Conservation (phyloP, 306 rosid species). For the Pachyrhizus erosus region DNA sequence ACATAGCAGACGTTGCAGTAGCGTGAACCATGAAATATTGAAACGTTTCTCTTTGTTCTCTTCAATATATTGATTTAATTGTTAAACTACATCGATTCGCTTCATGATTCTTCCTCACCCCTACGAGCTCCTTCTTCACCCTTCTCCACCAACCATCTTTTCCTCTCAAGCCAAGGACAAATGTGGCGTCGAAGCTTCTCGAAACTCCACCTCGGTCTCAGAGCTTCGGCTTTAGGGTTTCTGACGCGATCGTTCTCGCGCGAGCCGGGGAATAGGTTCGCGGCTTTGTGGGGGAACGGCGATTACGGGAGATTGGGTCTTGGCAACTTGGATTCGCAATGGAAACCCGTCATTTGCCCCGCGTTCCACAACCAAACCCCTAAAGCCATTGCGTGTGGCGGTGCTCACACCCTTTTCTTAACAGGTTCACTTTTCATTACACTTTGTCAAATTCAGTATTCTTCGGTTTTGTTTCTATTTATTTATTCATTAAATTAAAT, state of each 20-base stretch:
- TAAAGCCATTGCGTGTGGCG: slow-evolving; percentile 83
- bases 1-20: slow-evolving; percentile 42
- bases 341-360: slow-evolving; percentile 72
- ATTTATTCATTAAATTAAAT: not conserved
- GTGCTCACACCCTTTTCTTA: slow-evolving; percentile 94
- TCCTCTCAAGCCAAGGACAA: not conserved
- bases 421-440: slow-evolving; percentile 57
- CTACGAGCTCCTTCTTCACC: not conserved
- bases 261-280: slow-evolving; percentile 61
- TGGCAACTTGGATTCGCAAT: slow-evolving; percentile 77
- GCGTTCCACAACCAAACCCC: slow-evolving; percentile 55
- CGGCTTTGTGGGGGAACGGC: slow-evolving; percentile 90
- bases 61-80: not conserved
- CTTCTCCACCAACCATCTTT: not conserved
- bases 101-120: slow-evolving; percentile 21
- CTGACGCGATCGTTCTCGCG: slow-evolving; percentile 49
- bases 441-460: not conserved
- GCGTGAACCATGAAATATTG: slow-evolving; percentile 24
- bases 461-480: not conserved
- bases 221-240: slow-evolving; percentile 33
- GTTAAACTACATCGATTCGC: not conserved
- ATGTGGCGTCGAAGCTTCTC: slow-evolving; percentile 52
- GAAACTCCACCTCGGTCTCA: slow-evolving; percentile 19
- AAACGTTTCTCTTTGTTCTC: not conserved
- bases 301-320: slow-evolving; percentile 89